Evolutionary conservation across 1,284 basidiomycete genomes (phyloP), one percentile per base, ranked within the genome.

Genomic region (Ganoderma boninense): DNA sequence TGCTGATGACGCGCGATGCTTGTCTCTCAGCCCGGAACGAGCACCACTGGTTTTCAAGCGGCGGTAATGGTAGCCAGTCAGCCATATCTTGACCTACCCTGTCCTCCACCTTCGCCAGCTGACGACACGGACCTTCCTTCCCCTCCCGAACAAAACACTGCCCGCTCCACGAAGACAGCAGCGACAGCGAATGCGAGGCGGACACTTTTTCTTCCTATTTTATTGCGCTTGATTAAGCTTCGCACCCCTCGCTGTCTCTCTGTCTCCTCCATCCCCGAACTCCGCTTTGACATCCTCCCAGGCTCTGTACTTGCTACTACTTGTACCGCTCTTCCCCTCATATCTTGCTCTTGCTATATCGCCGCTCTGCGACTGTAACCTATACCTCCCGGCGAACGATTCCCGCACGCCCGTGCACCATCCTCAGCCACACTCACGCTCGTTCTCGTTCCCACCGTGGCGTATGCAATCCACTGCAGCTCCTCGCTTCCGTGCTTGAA

Each of bases 1-100:
- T 10, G 40, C 29, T 56, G 62, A 56, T 26, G 26, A 40, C 20
- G 4, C 4, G 5, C 43, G 13, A 1, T 46, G 5, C 7, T 46
- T 16, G 54, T 6, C 16, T 23, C 60, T 4, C 40, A 72, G 71
- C 61, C 71, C 71, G 42, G 59, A 64, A 49, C 67, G 69, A 44
- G 71, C 69, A 18, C 71, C 71, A 44, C 63, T 73, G 29, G 67
- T 69, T 16, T 70, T 69, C 59, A 64, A 63, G 40, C 70, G 65
- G 26, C 56, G 69, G 20, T 65, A 29, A 69, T 1, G 29, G 29
- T 32, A 2, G 29, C 29, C 29, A 32, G 29, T 4, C 29, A 32
- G 29, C 26, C 4, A 2, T 4, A 56, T 32, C 0, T 13, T 26
- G 16, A 5, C 26, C 1, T 56, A 16, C 16, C 26, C 16, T 32